phyloP scores from a whole-genome alignment of 2,329 filamentous ascomycete species.

The Aquanectria penicillioides region DNA sequence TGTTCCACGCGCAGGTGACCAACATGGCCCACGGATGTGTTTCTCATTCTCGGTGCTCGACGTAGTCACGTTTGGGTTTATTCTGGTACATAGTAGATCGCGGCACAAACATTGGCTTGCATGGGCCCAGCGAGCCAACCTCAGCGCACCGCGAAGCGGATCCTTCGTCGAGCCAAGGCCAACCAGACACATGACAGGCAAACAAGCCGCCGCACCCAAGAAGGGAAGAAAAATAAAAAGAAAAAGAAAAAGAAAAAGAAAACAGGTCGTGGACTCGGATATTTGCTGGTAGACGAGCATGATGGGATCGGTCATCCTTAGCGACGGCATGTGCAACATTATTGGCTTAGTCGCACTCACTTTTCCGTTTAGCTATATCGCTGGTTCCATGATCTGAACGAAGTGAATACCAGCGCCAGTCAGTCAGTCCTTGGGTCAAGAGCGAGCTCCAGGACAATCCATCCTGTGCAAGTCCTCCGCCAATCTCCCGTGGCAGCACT shows the following conservation, averaged over 20 bases:
- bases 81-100: no score
- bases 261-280: no score
- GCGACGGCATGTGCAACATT: conserved; percentile 6
- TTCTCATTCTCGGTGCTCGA: conserved; percentile 5
- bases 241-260: neutral
- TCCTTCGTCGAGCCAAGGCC: neutral
- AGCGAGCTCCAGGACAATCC: no score
- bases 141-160: neutral
- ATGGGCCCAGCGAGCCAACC: neutral
- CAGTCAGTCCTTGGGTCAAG: no score
- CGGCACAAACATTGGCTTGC: no score
- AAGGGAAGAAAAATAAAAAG: neutral
- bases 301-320: no score
- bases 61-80: no score
- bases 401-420: conserved; percentile 20
- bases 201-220: neutral
- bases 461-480: conserved; percentile 20
- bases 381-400: conserved; percentile 4
- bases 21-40: neutral
- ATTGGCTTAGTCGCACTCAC: conserved; percentile 20
- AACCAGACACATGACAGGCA: neutral
- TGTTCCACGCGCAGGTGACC: neutral
- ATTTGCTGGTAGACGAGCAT: no score
- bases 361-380: conserved; percentile 1
- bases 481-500: conserved; percentile 14